phyloP scores from a whole-genome alignment of 768 basidiomycete species.

The Candolleomyces eurysporus region DNA sequence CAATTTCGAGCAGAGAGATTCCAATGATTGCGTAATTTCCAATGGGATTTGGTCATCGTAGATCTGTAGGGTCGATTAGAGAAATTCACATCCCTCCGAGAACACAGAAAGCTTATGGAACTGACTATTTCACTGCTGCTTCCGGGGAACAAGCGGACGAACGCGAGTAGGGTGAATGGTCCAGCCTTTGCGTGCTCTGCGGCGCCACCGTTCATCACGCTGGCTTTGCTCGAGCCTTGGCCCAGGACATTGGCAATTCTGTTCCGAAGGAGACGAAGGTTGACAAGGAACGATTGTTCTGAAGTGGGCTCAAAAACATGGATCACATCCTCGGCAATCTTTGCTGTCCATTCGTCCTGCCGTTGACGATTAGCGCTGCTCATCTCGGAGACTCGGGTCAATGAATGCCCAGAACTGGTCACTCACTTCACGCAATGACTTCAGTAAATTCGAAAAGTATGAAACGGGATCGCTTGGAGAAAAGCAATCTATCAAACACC shows the following conservation, averaged over 20 bases:
- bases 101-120: background rate
- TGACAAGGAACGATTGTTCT: slow-evolving; percentile 3
- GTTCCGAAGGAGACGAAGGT: background rate
- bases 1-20: background rate
- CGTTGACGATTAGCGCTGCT: background rate
- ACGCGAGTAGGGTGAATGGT: background rate
- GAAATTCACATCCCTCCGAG: background rate
- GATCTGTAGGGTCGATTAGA: background rate
- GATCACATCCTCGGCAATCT: background rate
- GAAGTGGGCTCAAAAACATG: slow-evolving; percentile 1
- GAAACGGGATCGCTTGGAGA: background rate
- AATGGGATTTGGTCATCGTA: background rate
- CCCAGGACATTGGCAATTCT: background rate
- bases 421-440: background rate
- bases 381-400: background rate
- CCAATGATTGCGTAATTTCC: background rate
- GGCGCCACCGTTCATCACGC: background rate
- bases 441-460: background rate
- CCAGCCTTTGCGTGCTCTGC: background rate
- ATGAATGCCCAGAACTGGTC: background rate
- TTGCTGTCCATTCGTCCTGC: background rate
- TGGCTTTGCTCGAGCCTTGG: background rate
- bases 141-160: background rate
- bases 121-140: background rate
- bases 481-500: slow-evolving; percentile 6